A percentile compares a stretch with the other conserved stretches of the same genome.
Evolutionary conservation across 139 green algal genomes (phyloP).

Genomic region (Coelastrella sp.): DNA sequence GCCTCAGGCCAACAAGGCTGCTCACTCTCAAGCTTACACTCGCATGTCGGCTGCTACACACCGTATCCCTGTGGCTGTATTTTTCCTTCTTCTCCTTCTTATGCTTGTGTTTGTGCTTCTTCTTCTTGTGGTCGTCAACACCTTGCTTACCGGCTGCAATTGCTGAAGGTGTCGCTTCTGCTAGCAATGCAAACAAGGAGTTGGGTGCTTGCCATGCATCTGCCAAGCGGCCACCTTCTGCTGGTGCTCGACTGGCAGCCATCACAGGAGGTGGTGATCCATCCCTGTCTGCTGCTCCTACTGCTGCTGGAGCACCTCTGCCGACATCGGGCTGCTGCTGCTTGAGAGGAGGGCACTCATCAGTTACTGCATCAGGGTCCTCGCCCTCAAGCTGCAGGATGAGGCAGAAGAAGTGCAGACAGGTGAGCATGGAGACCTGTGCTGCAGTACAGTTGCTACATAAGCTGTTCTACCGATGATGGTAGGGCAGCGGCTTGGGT

Average conservation of each 20-base stretch:
- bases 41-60: not conserved
- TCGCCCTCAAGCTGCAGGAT: conserved; percentile 6
- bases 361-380: conserved; percentile 9
- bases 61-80: conserved; percentile 57
- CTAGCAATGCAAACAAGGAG: conserved; percentile 51
- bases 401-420: not conserved
- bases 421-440: not conserved
- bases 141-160: not conserved
- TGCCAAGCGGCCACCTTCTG: not conserved
- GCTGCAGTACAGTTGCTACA: not conserved
- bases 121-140: conserved; percentile 28
- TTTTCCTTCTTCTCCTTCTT: conserved; percentile 71
- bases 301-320: not conserved
- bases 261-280: not conserved
- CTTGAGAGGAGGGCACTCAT: conserved; percentile 2
- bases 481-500: no score
- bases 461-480: not conserved
- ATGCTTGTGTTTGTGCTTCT: conserved; percentile 61
- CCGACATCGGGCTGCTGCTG: not conserved
- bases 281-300: not conserved
- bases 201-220: not conserved
- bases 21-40: no score
- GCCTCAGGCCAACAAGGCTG: no score
- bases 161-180: conserved; percentile 46
- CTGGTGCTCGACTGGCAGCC: not conserved